phyloP scores from a whole-genome alignment of 2,329 filamentous ascomycete genomes.

The Aureobasidium sp. region DNA sequence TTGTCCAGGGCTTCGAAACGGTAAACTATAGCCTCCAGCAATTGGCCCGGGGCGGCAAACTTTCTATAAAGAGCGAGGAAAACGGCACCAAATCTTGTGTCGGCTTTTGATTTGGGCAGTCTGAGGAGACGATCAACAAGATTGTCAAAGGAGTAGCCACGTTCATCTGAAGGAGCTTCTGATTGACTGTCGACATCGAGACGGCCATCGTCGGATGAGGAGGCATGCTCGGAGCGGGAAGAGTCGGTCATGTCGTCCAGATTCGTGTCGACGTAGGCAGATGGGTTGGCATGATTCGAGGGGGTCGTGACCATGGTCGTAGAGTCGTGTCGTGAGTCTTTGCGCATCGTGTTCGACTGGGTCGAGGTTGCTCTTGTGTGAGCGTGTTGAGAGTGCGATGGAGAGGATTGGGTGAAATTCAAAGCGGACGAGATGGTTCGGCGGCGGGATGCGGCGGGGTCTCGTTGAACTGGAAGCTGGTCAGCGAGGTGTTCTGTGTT shows the following conservation, averaged over 20 bases:
- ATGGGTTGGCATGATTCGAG: slow-evolving; percentile 36
- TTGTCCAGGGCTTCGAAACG: slow-evolving; percentile 65
- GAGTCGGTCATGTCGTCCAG: slow-evolving; percentile 52
- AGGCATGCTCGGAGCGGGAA: slow-evolving; percentile 59
- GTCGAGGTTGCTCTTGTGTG: slow-evolving; percentile 45
- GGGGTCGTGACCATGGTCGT: slow-evolving; percentile 25
- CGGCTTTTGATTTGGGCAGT: slow-evolving; percentile 75
- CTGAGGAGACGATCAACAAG: slow-evolving; percentile 77
- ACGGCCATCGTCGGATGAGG: slow-evolving; percentile 54
- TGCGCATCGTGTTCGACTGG: slow-evolving; percentile 30
- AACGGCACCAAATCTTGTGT: slow-evolving; percentile 78
- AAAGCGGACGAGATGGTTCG: slow-evolving; percentile 13
- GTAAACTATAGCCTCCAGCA: slow-evolving; percentile 71
- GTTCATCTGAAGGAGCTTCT: slow-evolving; percentile 48
- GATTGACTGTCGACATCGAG: slow-evolving; percentile 18
- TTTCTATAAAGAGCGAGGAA: slow-evolving; percentile 92
- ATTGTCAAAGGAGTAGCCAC: slow-evolving; percentile 47
- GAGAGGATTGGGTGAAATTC: not conserved
- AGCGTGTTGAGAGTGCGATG: slow-evolving; percentile 25
- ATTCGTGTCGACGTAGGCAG: slow-evolving; percentile 47
- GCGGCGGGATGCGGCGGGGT: slow-evolving; percentile 9
- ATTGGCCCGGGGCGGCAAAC: slow-evolving; percentile 73
- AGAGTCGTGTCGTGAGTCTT: slow-evolving; percentile 28
- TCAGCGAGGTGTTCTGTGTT: not conserved
- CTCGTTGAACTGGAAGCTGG: not conserved